phyloP scores from a whole-genome alignment of 441 rosid genomes.

The Adansonia madagascariensis region DNA sequence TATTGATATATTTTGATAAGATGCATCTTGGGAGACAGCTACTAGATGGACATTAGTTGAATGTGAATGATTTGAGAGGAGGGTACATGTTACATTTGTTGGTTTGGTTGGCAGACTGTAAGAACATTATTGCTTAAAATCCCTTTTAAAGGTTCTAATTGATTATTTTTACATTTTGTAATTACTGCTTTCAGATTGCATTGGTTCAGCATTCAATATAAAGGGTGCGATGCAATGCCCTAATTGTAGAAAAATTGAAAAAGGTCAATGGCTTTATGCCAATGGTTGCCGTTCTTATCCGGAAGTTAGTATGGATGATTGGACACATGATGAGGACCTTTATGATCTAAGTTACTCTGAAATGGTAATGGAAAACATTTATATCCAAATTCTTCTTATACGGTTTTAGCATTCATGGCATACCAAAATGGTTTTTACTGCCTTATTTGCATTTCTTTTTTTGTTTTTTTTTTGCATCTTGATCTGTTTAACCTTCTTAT shows the following conservation, averaged over 20 bases:
- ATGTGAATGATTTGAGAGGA: not conserved
- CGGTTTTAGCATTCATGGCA: slow-evolving; percentile 11
- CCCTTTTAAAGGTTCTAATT: not conserved
- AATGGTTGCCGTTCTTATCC: slow-evolving; percentile 79
- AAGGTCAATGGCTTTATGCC: slow-evolving; percentile 97
- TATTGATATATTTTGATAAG: slow-evolving; percentile 5
- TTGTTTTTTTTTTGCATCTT: not conserved
- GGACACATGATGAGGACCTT: slow-evolving; percentile 89
- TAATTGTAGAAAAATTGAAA: slow-evolving; percentile 92
- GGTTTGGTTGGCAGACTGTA: not conserved
- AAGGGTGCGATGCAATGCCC: slow-evolving; percentile 99
- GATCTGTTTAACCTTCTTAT: slow-evolving; percentile 14
- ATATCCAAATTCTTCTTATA: not conserved
- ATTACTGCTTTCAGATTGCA: slow-evolving; percentile 67
- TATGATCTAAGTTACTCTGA: slow-evolving; percentile 85
- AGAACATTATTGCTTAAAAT: not conserved
- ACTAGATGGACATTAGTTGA: not conserved
- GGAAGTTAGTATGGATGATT: slow-evolving; percentile 81
- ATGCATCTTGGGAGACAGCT: not conserved
- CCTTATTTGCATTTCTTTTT: not conserved
- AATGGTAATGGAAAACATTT: slow-evolving; percentile 55
- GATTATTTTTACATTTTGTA: slow-evolving; percentile 22
- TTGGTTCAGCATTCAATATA: slow-evolving; percentile 94
- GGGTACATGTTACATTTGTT: not conserved
- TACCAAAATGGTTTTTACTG: not conserved